phyloP scores from a whole-genome alignment of 345 rosid species.

The Microcos paniculata region DNA sequence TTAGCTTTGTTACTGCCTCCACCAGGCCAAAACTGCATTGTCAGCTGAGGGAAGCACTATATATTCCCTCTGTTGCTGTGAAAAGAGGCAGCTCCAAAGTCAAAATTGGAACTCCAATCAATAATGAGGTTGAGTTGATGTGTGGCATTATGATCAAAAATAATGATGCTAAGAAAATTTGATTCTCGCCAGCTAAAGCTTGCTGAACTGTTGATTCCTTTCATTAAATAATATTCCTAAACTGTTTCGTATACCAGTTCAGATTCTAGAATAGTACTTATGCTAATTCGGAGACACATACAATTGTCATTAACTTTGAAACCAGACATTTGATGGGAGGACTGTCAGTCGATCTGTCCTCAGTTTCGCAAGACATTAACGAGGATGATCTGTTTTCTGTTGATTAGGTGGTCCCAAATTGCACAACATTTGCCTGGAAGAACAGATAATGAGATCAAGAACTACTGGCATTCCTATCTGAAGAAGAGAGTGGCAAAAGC shows the following conservation, averaged over 20 bases:
- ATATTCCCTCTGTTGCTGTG: neutral
- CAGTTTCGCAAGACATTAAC: neutral
- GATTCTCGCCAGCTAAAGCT: neutral
- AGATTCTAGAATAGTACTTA: neutral
- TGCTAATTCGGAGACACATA: neutral
- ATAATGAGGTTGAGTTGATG: neutral
- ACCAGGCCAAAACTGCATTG: neutral
- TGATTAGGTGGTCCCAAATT: slow-evolving; percentile 82
- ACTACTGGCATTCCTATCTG: slow-evolving; percentile 85
- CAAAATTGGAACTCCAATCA: neutral
- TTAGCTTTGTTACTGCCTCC: neutral
- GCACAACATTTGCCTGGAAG: slow-evolving; percentile 89
- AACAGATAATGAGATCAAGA: slow-evolving; percentile 94
- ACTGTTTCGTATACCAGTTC: neutral
- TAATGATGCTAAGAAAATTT: neutral
- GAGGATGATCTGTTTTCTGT: neutral
- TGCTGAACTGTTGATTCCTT: neutral
- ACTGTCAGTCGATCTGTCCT: too few relatives aligned
- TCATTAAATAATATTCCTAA: neutral
- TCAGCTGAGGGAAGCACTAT: neutral
- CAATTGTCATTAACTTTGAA: neutral
- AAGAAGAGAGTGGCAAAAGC: slow-evolving; percentile 61
- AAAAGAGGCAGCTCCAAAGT: neutral
- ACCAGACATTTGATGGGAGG: neutral
- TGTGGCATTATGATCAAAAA: neutral